Base-by-base conservation (phyloP, 805 yeast species). In the Isabelozyma gotoi region DNA sequence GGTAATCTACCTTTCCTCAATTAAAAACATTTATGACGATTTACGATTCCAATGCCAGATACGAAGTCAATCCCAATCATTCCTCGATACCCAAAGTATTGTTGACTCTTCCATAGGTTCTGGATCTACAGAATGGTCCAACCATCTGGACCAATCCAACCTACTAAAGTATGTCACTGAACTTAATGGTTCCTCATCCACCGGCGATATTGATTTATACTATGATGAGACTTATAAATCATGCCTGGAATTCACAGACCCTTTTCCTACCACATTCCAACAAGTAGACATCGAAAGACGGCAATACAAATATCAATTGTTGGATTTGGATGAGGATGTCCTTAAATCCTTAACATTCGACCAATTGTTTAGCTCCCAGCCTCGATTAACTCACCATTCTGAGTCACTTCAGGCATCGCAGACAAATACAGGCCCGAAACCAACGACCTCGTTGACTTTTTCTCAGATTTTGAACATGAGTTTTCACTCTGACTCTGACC, bases 21-120 rank as follows among this genome's bases (percentile, higher is more conserved):
- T 70, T 5, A 73, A 68, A 39, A 78, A 76, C 33, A 67, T 89
- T 10, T 74, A 85, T 63, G 73, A 74, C 21, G 95, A 88, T 51
- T 73, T 82, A 7, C 60, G 56, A 19, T 73, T 55, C 46, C 83
- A 82, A 45, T 66, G 88, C 41, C 62, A 64, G n/a, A 33, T 60
- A 2, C 59, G 73, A 37, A 70, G 72, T 6, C 14, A 19, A 8
- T n/a, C 32, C 3, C 32, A 36, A 20, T 20, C 29, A 14, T 14
- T 36, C n/a, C 17, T 36, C n/a, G 20, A 14, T 14, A n/a, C 39
- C 50, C 49, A 27, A 37, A 40, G 19, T 33, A n/a, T 19, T 38
- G 8, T 35, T 38, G 19, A 42, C 39, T 37, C 21, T 20, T 12
- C 19, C 44, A 14, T 49, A 12, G 64, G 65, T 1, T 49, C 55